These are phyloP conservation scores for Rubus parviflorus DNA, from an alignment of 306 rosid genomes.

Conservation along the genomic window DNA sequence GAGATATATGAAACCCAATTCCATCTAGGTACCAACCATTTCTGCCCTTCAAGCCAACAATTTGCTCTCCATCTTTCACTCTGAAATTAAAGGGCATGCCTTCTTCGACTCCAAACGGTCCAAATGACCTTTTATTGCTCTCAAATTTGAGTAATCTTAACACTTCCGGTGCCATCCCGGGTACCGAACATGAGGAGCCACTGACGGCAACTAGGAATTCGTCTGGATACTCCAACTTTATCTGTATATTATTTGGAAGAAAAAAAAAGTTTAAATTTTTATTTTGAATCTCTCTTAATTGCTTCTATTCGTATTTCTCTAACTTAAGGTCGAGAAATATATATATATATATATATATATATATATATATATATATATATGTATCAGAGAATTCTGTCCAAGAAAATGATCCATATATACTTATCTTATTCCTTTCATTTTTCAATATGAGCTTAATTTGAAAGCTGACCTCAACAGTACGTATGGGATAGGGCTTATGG, in stretches of 20 bases:
- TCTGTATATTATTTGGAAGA: conserved; percentile 23
- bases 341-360: too few species aligned
- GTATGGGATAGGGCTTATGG: background rate
- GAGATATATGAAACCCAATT: conserved; percentile 39
- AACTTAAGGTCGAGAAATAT: too few species aligned
- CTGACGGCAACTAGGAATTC: conserved; percentile 48
- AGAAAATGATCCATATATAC: too few species aligned
- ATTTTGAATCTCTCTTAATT: background rate
- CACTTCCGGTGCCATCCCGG: conserved; percentile 14
- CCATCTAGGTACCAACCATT: conserved; percentile 52
- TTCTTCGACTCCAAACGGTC: conserved; percentile 59
- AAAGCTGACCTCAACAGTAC: background rate
- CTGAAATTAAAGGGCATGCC: conserved; percentile 59
- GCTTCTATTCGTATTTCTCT: background rate
- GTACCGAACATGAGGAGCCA: conserved; percentile 42
- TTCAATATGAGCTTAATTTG: background rate
- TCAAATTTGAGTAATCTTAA: conserved; percentile 50
- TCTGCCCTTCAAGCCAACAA: conserved; percentile 58
- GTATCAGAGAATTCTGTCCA: too few species aligned
- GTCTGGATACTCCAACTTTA: conserved; percentile 54
- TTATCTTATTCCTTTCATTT: too few species aligned
- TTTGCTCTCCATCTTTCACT: conserved; percentile 39
- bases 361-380: too few species aligned
- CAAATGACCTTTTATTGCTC: conserved; percentile 52
- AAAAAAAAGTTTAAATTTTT: background rate